phyloP scores from a whole-genome alignment of 2,329 filamentous ascomycete species.

The Fonsecaea pedrosoi region DNA sequence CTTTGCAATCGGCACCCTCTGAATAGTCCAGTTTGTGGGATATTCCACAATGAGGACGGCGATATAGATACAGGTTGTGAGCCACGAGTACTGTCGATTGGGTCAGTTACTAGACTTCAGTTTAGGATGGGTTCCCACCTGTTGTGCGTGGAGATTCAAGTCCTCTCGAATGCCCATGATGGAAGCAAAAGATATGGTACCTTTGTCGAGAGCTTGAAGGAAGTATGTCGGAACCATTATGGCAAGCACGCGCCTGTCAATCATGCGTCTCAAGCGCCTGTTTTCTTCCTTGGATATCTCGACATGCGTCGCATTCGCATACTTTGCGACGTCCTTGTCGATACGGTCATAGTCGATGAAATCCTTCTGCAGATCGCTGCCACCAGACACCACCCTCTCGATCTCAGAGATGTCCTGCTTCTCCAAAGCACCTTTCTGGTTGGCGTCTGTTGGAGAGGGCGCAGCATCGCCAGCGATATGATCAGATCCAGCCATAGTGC shows the following conservation, averaged over 20 bases:
- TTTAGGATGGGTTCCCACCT: constrained; percentile 38
- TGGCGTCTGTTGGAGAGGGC: neutral
- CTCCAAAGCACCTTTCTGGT: constrained; percentile 6
- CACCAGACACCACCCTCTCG: constrained; percentile 57
- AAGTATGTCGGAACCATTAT: constrained; percentile 79
- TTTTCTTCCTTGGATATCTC: constrained; percentile 67
- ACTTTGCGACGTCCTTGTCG: constrained; percentile 74
- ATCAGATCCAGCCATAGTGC: constrained; percentile 14
- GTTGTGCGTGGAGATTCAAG: constrained; percentile 54
- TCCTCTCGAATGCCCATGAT: constrained; percentile 54
- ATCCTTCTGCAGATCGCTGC: constrained; percentile 57
- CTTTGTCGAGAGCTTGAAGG: constrained; percentile 61
- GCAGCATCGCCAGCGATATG: constrained; percentile 19
- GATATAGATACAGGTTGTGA: constrained; percentile 77
- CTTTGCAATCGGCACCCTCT: constrained; percentile 71
- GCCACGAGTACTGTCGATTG: constrained; percentile 67
- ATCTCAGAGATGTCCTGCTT: constrained; percentile 53
- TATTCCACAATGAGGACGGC: constrained; percentile 73
- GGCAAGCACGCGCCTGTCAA: constrained; percentile 70
- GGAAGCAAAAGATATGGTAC: constrained; percentile 50
- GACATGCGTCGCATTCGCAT: constrained; percentile 64
- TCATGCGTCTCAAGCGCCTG: constrained; percentile 66
- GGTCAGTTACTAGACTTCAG: constrained; percentile 22
- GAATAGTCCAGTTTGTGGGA: constrained; percentile 70
- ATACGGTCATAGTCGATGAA: constrained; percentile 65